Evolutionary conservation across 257 asterid genomes (phyloP).

Genomic region (Lycium barbarum): DNA sequence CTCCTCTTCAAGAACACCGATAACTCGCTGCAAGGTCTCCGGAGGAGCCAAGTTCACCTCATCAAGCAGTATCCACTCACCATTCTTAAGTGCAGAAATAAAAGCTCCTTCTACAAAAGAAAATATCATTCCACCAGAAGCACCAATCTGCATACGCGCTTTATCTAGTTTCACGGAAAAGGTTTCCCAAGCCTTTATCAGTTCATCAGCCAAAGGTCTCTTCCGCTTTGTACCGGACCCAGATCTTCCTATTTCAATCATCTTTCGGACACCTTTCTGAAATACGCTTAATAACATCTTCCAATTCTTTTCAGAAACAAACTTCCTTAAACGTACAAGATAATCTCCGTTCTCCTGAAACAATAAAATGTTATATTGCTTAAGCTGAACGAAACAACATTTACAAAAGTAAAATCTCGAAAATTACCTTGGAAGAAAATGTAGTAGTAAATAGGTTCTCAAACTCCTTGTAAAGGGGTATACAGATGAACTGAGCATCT

Average conservation of each 20-base stretch:
- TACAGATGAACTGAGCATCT: constrained; percentile 75
- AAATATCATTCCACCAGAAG: constrained; percentile 85
- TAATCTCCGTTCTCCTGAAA: constrained; percentile 64
- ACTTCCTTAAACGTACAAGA: constrained; percentile 50
- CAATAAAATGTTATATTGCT: constrained; percentile 18
- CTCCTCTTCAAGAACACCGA: constrained; percentile 89
- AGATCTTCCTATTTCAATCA: constrained; percentile 55
- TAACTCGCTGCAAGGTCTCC: constrained; percentile 90
- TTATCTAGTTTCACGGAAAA: constrained; percentile 68
- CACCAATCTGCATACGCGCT: constrained; percentile 68
- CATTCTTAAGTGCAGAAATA: constrained; percentile 76
- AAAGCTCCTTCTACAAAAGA: constrained; percentile 98
- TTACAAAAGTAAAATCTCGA: background rate
- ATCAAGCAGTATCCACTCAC: constrained; percentile 97
- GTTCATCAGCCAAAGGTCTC: constrained; percentile 64
- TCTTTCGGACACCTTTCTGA: constrained; percentile 54
- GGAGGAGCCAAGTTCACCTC: constrained; percentile 99
- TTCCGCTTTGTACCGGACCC: constrained; percentile 73
- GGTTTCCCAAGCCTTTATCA: constrained; percentile 61
- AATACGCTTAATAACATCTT: constrained; percentile 65
- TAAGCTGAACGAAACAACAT: constrained; percentile 5
- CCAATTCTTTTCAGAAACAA: constrained; percentile 69
- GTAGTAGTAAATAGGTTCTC: constrained; percentile 61
- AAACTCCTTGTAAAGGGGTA: constrained; percentile 83
- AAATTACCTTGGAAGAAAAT: constrained; percentile 70